Evolutionary conservation across 352 stramenopile genomes (phyloP), one percentile per base, ranked within the genome.

Genomic region (Globisporangium recalcitrans): DNA sequence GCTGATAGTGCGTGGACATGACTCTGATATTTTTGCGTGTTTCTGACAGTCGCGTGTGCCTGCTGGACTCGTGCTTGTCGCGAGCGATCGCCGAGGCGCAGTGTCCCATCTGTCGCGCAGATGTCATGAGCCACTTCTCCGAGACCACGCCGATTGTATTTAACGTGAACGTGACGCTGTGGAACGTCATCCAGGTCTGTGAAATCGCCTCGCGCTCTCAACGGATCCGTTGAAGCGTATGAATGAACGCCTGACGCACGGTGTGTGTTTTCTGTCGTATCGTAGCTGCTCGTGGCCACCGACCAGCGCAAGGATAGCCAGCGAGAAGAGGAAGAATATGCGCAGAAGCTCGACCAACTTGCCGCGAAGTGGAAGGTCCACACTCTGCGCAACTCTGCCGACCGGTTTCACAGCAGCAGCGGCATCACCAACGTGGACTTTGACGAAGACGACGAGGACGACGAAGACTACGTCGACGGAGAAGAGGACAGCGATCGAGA

Each of bases 161-260:
- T 57, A 77, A 67, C 16, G 64, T 88, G 53, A 91, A 88, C 38
- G 77, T 91, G 4, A 87, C 80, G 31, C 62, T 91, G 21, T 91
- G 80, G 80, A 91, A 89, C 60, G 56, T 86, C 31, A 72, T 79
- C 16, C 82, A 91, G 71, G 80, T 89, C 38, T 4, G 69, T 44
- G 16, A n/a, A n/a, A n/a, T n/a, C n/a, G n/a, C n/a, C n/a, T n/a
- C n/a, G n/a, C n/a, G n/a, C n/a, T n/a, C n/a, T n/a, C n/a, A n/a
- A n/a, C n/a, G n/a, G n/a, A n/a, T n/a, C n/a, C n/a, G n/a, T n/a
- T n/a, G n/a, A n/a, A n/a, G n/a, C n/a, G n/a, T n/a, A n/a, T n/a
- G n/a, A n/a, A n/a, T n/a, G n/a, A n/a, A n/a, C n/a, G n/a, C n/a
- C n/a, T n/a, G n/a, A n/a, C n/a, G n/a, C n/a, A n/a, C n/a, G n/a